phyloP scores from a whole-genome alignment of 805 yeast genomes.

The Yamadazyma akitaensis region DNA sequence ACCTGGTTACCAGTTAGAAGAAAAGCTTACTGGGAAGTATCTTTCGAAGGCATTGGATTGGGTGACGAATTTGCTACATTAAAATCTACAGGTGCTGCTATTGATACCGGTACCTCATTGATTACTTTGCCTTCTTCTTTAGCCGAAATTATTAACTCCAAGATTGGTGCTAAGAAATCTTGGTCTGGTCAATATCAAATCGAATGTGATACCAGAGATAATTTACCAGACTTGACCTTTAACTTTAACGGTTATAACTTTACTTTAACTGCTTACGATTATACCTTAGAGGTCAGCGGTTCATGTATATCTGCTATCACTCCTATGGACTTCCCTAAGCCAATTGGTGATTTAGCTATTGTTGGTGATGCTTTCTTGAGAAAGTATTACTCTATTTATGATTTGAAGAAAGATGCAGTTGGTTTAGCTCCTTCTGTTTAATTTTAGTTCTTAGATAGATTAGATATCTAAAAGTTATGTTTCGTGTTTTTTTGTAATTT shows the following conservation, averaged over 20 bases:
- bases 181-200: constrained; percentile 97
- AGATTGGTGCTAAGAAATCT: constrained; percentile 95
- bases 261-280: constrained; percentile 85
- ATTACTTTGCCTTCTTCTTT: constrained; percentile 92
- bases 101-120: constrained; percentile 97
- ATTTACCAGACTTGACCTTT: constrained; percentile 88
- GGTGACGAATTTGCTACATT: constrained; percentile 90
- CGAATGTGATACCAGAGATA: constrained; percentile 82
- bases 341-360: constrained; percentile 94
- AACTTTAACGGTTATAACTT: constrained; percentile 88
- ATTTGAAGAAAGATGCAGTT: constrained; percentile 84
- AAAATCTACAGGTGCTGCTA: constrained; percentile 87
- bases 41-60: constrained; percentile 82
- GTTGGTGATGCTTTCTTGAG: constrained; percentile 97
- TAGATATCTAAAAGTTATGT: constrained; percentile 1
- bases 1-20: constrained; percentile 98
- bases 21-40: constrained; percentile 99
- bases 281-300: constrained; percentile 91
- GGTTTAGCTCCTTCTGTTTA: constrained; percentile 76
- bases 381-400: constrained; percentile 91
- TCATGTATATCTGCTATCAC: constrained; percentile 95
- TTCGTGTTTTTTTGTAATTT: background rate
- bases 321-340: constrained; percentile 96
- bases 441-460: background rate
- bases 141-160: constrained; percentile 92